A percentile compares a stretch with the other conserved stretches of the same genome.
These are phyloP conservation scores for Mallotus repandus DNA, from an alignment of 441 rosid genomes.

Conservation along the genomic window DNA sequence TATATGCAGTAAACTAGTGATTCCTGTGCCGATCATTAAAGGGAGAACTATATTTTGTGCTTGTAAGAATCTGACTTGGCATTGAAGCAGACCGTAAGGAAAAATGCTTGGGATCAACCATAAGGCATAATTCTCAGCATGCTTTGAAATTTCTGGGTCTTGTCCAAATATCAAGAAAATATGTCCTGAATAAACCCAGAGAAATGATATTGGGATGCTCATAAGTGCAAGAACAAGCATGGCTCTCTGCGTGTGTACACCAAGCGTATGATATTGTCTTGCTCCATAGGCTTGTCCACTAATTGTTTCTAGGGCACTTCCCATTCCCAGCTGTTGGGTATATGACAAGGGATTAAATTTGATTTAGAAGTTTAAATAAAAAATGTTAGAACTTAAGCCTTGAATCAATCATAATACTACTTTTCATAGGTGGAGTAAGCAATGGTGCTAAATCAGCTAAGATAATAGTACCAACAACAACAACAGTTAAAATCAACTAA, in stretches of 20 bases:
- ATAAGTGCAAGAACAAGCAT: constrained; percentile 34
- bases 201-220: constrained; percentile 33
- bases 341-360: background rate
- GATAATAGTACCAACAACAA: no score
- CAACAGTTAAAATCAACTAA: no score
- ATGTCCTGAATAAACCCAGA: constrained; percentile 32
- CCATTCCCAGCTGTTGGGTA: constrained; percentile 38
- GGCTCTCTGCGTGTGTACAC: constrained; percentile 46
- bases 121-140: constrained; percentile 32
- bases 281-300: constrained; percentile 52
- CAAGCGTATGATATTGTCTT: constrained; percentile 41
- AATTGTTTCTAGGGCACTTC: constrained; percentile 43
- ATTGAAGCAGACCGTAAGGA: constrained; percentile 33
- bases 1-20: constrained; percentile 24
- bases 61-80: constrained; percentile 39
- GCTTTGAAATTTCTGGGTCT: constrained; percentile 35
- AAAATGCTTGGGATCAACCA: constrained; percentile 42
- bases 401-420: background rate
- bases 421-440: no score
- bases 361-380: background rate
- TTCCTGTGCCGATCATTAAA: constrained; percentile 29
- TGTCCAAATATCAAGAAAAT: constrained; percentile 35
- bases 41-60: constrained; percentile 36
- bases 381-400: background rate
- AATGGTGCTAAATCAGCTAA: no score